Evolutionary conservation across 2,329 filamentous ascomycete genomes (phyloP), one percentile per base, ranked within the genome.

Genomic region (Elsinoe australis): DNA sequence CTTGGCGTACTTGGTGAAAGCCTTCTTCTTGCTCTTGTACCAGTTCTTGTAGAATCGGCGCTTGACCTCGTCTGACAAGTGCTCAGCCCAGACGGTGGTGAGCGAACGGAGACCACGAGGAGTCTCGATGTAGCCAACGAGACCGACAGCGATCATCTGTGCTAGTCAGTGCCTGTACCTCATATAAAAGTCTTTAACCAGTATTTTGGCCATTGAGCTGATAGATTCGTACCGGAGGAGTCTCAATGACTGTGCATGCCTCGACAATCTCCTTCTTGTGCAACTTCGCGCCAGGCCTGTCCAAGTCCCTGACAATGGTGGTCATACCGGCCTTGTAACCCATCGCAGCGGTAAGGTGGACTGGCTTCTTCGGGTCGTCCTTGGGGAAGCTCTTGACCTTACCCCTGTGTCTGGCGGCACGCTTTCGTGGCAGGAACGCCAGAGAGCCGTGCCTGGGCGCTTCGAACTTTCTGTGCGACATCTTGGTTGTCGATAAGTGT

Each of bases 1-100:
- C 87, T 96, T 98, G 79, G 92, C 87, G 78, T 98, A 98, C 81
- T 94, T 95, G 81, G 92, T 98, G 80, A 98, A 98, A 56, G 92
- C 92, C 90, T 98, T 98, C 87, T 95, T 96, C 89, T 98, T 98
- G 82, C 83, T 88, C 85, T 95, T 95, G 86, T 98, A 98, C 92
- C 92, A 98, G 85, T 98, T 98, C 88, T 96, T 96, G 87, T 98
- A 98, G 87, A 98, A 98, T 71, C 92, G 87, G 68, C 92, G 87
- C 85, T 95, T 95, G 74, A 98, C 71, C 78, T 96, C 92, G 74
- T 98, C 92, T 75, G 85, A 87, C 74, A 98, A 75, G 74, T 98
- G 92, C 83, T 96, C 92, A 68, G 92, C 92, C 92, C 92, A 98
- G 71, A 98, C 87, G 69, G 92, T 96, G 72, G 89, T 95, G 74